These are phyloP conservation scores for Purshia tridentata DNA, from an alignment of 306 rosid genomes.

Conservation along the genomic window DNA sequence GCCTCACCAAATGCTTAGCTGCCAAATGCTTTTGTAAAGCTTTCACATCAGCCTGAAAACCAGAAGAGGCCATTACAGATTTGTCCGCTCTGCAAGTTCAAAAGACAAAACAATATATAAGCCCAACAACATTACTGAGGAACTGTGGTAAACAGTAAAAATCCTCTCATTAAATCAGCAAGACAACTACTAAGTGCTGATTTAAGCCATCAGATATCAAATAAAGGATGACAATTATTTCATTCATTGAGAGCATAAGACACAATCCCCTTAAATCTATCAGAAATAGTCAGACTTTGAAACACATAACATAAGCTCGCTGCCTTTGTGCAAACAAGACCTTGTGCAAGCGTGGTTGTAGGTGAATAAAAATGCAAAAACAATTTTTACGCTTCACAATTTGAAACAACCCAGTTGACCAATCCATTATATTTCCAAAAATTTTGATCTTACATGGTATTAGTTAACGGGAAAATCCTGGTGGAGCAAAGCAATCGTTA, in stretches of 20 bases:
- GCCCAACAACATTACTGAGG: not conserved
- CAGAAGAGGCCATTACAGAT: slow-evolving; percentile 81
- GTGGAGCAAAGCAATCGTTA: not conserved
- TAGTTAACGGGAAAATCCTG: not conserved
- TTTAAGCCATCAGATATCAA: slow-evolving; percentile 3
- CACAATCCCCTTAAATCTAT: not conserved
- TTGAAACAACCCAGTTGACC: not conserved
- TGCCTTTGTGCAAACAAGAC: too few relatives aligned
- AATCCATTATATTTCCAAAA: not conserved
- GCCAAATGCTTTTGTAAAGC: slow-evolving; percentile 83
- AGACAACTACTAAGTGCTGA: not conserved
- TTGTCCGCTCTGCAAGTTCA: slow-evolving; percentile 69
- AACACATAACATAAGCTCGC: not conserved
- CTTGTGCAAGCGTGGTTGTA: not conserved
- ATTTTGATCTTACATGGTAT: not conserved
- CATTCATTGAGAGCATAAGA: not conserved
- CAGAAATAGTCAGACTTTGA: not conserved
- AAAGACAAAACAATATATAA: slow-evolving; percentile 7
- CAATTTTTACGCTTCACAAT: not conserved
- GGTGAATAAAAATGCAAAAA: not conserved
- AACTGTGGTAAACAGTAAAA: not conserved
- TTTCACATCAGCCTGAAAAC: slow-evolving; percentile 97
- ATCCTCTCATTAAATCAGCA: not conserved
- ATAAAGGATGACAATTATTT: not conserved
- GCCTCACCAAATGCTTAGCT: slow-evolving; percentile 82